phyloP scores from a whole-genome alignment of 352 stramenopile species.

The Paralagenidium karlingii region DNA sequence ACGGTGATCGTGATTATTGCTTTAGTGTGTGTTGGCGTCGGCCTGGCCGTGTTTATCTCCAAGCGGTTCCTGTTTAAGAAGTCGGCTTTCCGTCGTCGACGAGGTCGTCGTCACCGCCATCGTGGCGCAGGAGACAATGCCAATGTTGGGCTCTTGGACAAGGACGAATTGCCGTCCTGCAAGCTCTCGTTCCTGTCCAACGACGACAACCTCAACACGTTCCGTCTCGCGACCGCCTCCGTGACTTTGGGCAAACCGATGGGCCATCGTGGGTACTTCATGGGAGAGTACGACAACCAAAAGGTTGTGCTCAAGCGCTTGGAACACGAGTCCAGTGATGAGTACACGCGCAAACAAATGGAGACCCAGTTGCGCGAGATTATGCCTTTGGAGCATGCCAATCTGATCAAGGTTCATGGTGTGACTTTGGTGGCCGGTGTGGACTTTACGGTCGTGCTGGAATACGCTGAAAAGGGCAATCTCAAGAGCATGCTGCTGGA shows the following conservation, averaged over 20 bases:
- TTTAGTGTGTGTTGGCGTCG: conserved; percentile 20
- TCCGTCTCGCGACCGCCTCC: conserved; percentile 38
- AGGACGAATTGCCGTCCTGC: conserved; percentile 10
- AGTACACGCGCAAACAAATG: conserved; percentile 39
- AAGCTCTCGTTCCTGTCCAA: conserved; percentile 54
- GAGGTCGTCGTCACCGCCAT: conserved; percentile 2
- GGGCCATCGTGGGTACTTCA: conserved; percentile 32
- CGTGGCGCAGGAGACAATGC: conserved; percentile 2
- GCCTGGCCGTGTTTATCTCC: conserved; percentile 24
- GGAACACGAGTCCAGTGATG: conserved; percentile 46
- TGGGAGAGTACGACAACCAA: conserved; percentile 32
- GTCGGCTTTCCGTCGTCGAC: conserved; percentile 1
- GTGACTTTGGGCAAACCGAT: conserved; percentile 38
- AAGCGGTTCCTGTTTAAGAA: conserved; percentile 11
- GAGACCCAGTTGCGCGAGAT: conserved; percentile 39
- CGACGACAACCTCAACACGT: conserved; percentile 40
- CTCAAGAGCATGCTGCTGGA: conserved; percentile 43
- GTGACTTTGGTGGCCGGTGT: conserved; percentile 60
- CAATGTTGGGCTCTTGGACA: conserved; percentile 10
- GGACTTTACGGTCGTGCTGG: conserved; percentile 60
- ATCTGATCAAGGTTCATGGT: conserved; percentile 48
- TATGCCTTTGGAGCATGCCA: conserved; percentile 37
- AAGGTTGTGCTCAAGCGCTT: conserved; percentile 67
- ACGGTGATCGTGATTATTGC: conserved; percentile 38
- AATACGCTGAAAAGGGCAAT: conserved; percentile 68